Conservation (phyloP, 129 eudicot genomes). For the Chrysanthemum makinoi region DNA sequence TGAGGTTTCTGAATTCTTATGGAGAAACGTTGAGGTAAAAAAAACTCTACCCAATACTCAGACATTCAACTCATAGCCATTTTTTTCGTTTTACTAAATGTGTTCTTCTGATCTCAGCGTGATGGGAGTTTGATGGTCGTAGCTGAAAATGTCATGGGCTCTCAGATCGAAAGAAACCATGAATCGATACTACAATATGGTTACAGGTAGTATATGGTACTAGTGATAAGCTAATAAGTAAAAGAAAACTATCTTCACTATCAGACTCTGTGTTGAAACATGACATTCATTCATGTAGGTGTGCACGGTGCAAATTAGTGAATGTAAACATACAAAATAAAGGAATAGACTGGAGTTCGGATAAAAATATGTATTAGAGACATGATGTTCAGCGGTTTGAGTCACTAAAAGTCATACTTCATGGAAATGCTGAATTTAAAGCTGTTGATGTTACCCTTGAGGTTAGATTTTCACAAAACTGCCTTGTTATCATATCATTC, state of each 20-base stretch:
- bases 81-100: constrained; percentile 27
- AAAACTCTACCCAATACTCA: not conserved
- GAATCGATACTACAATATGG: constrained; percentile 81
- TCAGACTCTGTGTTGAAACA: constrained; percentile 11
- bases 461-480: constrained; percentile 42
- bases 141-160: constrained; percentile 79
- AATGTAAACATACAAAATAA: constrained; percentile 69
- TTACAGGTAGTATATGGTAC: constrained; percentile 49
- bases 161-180: constrained; percentile 42
- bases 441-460: constrained; percentile 71
- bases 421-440: constrained; percentile 99
- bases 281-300: constrained; percentile 45
- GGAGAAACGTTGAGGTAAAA: constrained; percentile 88
- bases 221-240: not conserved
- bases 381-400: constrained; percentile 80
- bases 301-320: constrained; percentile 81
- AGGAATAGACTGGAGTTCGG: constrained; percentile 88
- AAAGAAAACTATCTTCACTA: not conserved
- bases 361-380: constrained; percentile 79
- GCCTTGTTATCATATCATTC: constrained; percentile 1
- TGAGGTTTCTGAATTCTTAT: constrained; percentile 79
- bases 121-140: constrained; percentile 79
- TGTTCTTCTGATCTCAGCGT: constrained; percentile 48
- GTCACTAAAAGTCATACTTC: constrained; percentile 68
- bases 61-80: not conserved